Evolutionary conservation across 441 rosid species (phyloP), one percentile per base, ranked within the genome.

Genomic region (Populus trichocarpa): DNA sequence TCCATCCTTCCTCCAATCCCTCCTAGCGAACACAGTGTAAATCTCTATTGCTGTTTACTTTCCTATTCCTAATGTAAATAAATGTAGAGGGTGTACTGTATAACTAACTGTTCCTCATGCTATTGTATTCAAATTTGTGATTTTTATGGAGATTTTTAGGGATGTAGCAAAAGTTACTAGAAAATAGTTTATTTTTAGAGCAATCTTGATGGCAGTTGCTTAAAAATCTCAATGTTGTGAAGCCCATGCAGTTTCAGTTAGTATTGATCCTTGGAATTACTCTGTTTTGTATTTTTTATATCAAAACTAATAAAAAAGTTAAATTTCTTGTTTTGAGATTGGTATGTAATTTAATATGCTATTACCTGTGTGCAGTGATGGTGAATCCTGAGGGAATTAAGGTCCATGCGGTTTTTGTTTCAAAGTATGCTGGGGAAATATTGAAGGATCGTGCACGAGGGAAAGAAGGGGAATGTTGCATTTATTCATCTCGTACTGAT

Each of bases 401-500:
- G 61, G 77, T 92, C 25, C 83, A 83, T 26, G 95, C 97, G 1
- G 91, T 89, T 42, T 90, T 92, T 64, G 88, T 92, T 69, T 87
- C 94, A 0, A 86, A 86, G 68, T 84, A 77, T 63, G 86, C 94
- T 2, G 95, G 94, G 78, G 86, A 78, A 75, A 76, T 84, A 63
- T 71, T 93, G 72, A 87, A 77, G 79, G 82, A 87, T 73, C 82
- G 85, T 74, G 91, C 94, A 5, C 74, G 74, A 46, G 90, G 87
- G 53, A 81, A 75, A 66, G 83, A 72, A 13, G 85, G 81, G 5
- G 94, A 90, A 83, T 90, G 95, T 78, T 92, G 98, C 86, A 86
- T 90, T 71, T 83, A 86, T 26, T 84, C 84, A 3, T 73, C 84
- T 8, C 78, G 14, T 78, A 69, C 46, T 22, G 86, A 87, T 66